Evolutionary conservation across 129 eudicot species (phyloP), one percentile per base, ranked within the genome.

Genomic region (sunflower (Helianthus annuus)): DNA sequence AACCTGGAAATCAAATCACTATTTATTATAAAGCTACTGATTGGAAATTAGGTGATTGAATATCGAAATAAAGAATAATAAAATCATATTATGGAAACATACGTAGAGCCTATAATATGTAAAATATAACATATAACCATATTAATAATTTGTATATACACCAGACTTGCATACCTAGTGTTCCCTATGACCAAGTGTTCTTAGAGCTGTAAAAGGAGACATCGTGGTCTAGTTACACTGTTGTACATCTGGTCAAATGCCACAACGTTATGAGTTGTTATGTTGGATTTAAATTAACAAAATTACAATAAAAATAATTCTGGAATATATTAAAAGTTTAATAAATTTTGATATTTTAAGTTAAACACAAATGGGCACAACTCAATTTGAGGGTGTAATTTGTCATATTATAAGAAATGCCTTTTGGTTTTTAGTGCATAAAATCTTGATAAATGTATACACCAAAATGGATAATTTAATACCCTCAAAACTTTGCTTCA

Each of bases 401-500:
- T 75, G 79, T 75, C 66, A 40, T 42, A 65, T 75, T 55, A 75
- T 75, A 65, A 39, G 72, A 48, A 74, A 40, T 66, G 57, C 73
- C 79, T 75, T 75, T 75, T 75, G 79, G 27, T 42, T 65, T 75
- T 42, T 75, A 75, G 79, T 75, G 79, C 66, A 73, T 32, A 73
- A 73, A 61, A 22, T 61, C 51, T 38, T 67, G 79, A 75, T 66
- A 75, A 54, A 52, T 52, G 55, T 75, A 66, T 44, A 66, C 72
- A 44, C 73, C 24, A 42, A 68, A 66, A 66, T 75, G 67, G 73
- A n/a, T 54, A 65, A 54, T 75, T 75, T 75, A 40, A 75, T 75
- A 66, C 79, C 73, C 59, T 75, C 79, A 56, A 75, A 75, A 75
- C 79, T 75, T 66, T 75, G 79, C 64, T 75, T 75, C 79, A 66